Evolutionary conservation across 371 early-diverging fungal genomes (phyloP).

Genomic region (Lichtheimia hyalospora): DNA sequence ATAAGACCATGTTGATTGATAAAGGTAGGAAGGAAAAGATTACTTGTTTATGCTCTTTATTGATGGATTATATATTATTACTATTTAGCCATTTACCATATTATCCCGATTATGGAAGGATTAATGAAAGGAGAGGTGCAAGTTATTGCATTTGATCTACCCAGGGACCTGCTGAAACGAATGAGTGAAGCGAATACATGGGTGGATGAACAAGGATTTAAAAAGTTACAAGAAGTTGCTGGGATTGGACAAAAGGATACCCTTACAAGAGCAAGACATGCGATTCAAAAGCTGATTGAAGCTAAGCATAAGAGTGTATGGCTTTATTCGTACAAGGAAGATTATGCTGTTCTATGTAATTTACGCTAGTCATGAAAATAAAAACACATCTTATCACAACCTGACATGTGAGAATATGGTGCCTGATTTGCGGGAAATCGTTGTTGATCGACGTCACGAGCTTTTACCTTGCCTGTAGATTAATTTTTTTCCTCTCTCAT

Average conservation of each 20-base stretch:
- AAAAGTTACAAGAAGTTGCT: constrained; percentile 38
- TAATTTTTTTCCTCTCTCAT: constrained; percentile 3
- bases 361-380: neutral
- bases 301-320: constrained; percentile 66
- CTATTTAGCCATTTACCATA: constrained; percentile 50
- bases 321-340: constrained; percentile 74
- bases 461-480: neutral
- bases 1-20: constrained; percentile 65
- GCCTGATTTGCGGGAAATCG: neutral
- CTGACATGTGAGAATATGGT: neutral
- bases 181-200: constrained; percentile 61
- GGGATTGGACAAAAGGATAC: constrained; percentile 37
- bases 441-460: neutral
- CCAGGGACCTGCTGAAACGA: constrained; percentile 56
- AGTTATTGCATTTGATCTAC: constrained; percentile 70
- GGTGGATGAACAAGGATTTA: constrained; percentile 61
- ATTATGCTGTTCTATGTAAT: constrained; percentile 54
- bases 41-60: neutral
- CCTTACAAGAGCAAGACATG: constrained; percentile 54
- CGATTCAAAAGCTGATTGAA: constrained; percentile 59
- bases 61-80: neutral
- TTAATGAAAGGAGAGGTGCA: constrained; percentile 57
- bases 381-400: neutral
- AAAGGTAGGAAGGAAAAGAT: constrained; percentile 51
- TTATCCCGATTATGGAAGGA: constrained; percentile 55